Evolutionary conservation across 192 early-diverging fungal genomes (phyloP), one percentile per base, ranked within the genome.

Genomic region (Funneliformis geosporum): DNA sequence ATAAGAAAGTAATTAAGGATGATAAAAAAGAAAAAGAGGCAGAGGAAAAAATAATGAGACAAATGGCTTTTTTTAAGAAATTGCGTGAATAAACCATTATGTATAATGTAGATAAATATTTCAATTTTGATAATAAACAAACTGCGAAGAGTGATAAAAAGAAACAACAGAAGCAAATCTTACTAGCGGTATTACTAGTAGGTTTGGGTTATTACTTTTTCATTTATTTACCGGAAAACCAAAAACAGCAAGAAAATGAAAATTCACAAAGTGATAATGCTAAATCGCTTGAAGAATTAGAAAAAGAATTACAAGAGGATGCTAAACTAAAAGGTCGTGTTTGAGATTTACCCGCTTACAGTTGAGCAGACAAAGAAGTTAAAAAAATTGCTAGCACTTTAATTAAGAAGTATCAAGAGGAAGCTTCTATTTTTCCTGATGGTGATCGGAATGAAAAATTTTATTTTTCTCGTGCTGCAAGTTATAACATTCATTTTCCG

Each of bases 401-500:
- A 72, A n/a, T 33, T 27, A 50, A 42, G 44, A 43, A 72, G n/a
- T 72, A 46, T 21, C 44, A 47, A 44, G 28, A 72, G 44, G n/a
- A 25, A 9, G 39, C 44, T 4, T 23, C 9, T 21, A 47, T 46
- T 23, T 72, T 47, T 16, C n/a, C 42, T 9, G 10, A 21, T 18
- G 39, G 70, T 42, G 44, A 47, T 27, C 5, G 42, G 44, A 44
- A 72, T 21, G 5, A 43, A 72, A 46, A 44, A 23, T 72, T 72
- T 50, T 72, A 47, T 9, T 72, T 42, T 50, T 67, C 66, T 40
- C 66, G 66, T 16, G 33, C 70, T 42, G 70, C 70, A 4, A 16
- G 2, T 72, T 72, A 72, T 50, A 43, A n/a, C 4, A 72, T 72
- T 8, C 46, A 72, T 50, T 72, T 72, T 72, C 70, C 70, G 2